Base-by-base conservation (phyloP, 192 early-diverging fungal genomes). In the Phycomyces blakesleeanus region DNA sequence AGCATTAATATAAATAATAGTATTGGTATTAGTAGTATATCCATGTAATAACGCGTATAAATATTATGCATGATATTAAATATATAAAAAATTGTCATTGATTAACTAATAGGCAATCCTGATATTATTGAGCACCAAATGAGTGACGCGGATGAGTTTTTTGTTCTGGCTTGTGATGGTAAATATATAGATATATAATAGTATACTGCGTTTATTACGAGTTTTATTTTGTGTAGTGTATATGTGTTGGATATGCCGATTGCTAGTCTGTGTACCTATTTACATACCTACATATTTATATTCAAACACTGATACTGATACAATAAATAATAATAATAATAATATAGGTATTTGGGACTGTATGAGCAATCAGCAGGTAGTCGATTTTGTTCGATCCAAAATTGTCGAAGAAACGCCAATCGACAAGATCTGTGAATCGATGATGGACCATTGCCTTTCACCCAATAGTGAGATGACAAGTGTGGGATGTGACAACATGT, bases 401-500 rank as follows among this genome's bases (percentile, higher is more conserved):
- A 78, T 98, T 37, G 80, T 81, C 1, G 77, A 87, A 29, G 80
- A 81, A 62, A 66, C 74, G 56, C 73, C 78, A 42, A 78, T 95
- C 8, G 77, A 73, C 57, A 74, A 75, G 26, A 86, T 94, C 66
- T 91, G 89, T 74, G 96, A 99, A 79, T 79, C 84, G 37, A 81
- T 98, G 60, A 97, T 97, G 93, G 90, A 95, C 59, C 74, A 81
- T 57, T 98, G 97, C 67, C 80, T 99, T 65, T 93, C 96, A 16
- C 67, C 81, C 34, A 93, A 95, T 67, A 85, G 80, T 64, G 94
- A 94, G 37, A 76, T 90, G 55, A 88, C 85, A 50, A 92, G 93
- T 25, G 84, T 97, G 52, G 97, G 97, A 18, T 99, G 93, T 78
- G 97, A 99, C 76, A 99, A 99, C 79, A 99, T 99, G 97, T 97